Evolutionary conservation across 177 flowering plant genomes (phyloP).

Genomic region (Vitis hybrid): DNA sequence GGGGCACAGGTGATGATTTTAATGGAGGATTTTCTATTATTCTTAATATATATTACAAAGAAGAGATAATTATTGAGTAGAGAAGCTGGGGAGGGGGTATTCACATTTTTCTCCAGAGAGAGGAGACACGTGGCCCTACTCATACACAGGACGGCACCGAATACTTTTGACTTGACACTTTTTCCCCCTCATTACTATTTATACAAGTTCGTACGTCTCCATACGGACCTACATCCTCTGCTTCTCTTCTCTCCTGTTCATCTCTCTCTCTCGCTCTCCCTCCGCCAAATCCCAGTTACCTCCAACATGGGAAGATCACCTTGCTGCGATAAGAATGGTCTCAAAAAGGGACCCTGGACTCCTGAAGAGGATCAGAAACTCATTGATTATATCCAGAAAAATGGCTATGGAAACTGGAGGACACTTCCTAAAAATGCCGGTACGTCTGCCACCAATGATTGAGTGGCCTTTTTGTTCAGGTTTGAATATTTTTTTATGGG

Average conservation of each 20-base stretch:
- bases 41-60: too few species aligned
- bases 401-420: constrained; percentile 64
- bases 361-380: constrained; percentile 60
- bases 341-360: constrained; percentile 70
- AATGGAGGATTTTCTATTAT: neutral
- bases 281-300: neutral
- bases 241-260: neutral
- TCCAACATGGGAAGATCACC: constrained; percentile 64
- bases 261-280: constrained; percentile 14
- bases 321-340: constrained; percentile 61
- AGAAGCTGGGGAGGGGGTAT: too few species aligned
- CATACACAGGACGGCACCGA: constrained; percentile 67
- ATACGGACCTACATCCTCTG: constrained; percentile 14
- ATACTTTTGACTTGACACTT: constrained; percentile 52
- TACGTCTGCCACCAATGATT: constrained; percentile 6
- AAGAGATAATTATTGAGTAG: too few species aligned
- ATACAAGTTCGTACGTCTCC: constrained; percentile 18
- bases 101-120: constrained; percentile 1
- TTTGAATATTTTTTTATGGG: neutral
- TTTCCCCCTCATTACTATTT: constrained; percentile 17
- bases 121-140: constrained; percentile 56
- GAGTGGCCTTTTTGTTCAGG: neutral
- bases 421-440: constrained; percentile 69
- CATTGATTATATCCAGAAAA: constrained; percentile 47
- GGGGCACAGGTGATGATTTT: neutral